Percentiles rank a stretch among this genome's conserved stretches.
Evolutionary conservation across 2,329 filamentous ascomycete species (phyloP).

Genomic region (Pseudogymnoascus sp.): DNA sequence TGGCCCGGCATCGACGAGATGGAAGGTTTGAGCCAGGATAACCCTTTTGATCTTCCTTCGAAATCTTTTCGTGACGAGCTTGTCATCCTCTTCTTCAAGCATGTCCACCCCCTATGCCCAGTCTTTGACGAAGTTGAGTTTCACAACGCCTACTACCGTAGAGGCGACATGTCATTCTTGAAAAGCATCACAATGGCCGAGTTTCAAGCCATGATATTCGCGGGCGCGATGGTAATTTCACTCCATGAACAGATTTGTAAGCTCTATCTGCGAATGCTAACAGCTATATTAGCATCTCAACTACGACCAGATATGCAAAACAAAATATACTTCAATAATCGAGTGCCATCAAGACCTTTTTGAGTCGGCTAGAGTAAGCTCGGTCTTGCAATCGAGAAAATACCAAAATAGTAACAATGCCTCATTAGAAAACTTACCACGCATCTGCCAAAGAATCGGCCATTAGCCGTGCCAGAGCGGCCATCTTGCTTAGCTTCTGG

Average conservation of each 20-base stretch:
- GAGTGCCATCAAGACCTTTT: conserved; percentile 7
- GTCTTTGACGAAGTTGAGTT: conserved; percentile 10
- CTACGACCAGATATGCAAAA: conserved; percentile 8
- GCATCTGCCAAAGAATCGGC: conserved; percentile 3
- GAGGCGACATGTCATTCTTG: conserved; percentile 5
- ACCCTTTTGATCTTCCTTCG: not conserved
- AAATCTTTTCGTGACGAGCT: conserved; percentile 8
- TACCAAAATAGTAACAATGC: not conserved
- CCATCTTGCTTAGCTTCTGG: conserved; percentile 10
- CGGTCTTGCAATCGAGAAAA: not conserved
- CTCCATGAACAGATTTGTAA: not conserved
- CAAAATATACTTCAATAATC: conserved; percentile 6
- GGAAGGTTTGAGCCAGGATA: not conserved
- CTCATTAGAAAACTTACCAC: conserved; percentile 7
- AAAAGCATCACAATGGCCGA: conserved; percentile 4
- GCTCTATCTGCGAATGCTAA: not conserved
- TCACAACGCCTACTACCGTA: not conserved
- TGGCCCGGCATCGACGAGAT: not conserved
- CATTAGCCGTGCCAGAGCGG: conserved; percentile 4
- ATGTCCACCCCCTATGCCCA: conserved; percentile 7
- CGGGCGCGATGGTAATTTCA: conserved; percentile 4
- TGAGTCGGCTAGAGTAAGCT: conserved; percentile 7
- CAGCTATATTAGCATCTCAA: not conserved
- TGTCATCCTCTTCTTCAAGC: conserved; percentile 7
- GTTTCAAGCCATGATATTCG: conserved; percentile 8